These are phyloP conservation scores for Conoideocrella luteorostrata DNA, from an alignment of 2,329 filamentous ascomycete genomes.

Conservation along the genomic window DNA sequence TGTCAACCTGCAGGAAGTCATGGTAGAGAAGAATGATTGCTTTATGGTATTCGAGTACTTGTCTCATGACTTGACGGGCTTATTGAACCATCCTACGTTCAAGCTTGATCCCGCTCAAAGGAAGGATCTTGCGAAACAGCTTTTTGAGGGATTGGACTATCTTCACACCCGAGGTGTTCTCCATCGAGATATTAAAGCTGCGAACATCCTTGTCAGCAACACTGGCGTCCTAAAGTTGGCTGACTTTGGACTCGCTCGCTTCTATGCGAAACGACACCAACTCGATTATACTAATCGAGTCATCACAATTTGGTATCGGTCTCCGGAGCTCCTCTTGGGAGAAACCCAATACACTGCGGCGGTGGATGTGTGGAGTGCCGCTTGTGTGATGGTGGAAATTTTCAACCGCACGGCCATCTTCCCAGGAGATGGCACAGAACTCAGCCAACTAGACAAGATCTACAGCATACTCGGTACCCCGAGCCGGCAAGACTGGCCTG, in stretches of 20 bases:
- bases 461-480: conserved; percentile 88
- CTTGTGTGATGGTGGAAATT: conserved; percentile 93
- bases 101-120: conserved; percentile 77
- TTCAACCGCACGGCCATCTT: conserved; percentile 93
- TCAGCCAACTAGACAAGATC: conserved; percentile 95
- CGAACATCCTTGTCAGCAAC: conserved; percentile 91
- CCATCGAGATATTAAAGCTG: conserved; percentile 96
- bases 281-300: conserved; percentile 97
- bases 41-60: conserved; percentile 99
- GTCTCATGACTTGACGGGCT: conserved; percentile 88
- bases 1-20: conserved; percentile 79
- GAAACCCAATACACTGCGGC: conserved; percentile 86
- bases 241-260: conserved; percentile 92
- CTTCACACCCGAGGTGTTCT: conserved; percentile 88
- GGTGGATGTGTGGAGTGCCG: conserved; percentile 94
- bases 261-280: conserved; percentile 87
- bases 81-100: conserved; percentile 92
- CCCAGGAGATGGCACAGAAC: conserved; percentile 90
- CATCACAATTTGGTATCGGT: conserved; percentile 97
- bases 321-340: conserved; percentile 81
- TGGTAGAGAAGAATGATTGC: conserved; percentile 98
- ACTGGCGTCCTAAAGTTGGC: conserved; percentile 85
- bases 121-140: conserved; percentile 86
- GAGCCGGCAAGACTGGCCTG: conserved; percentile 77
- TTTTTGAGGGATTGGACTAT: conserved; percentile 92